Base-by-base conservation (phyloP, 1,284 basidiomycete species). In the Melampsora americana region DNA sequence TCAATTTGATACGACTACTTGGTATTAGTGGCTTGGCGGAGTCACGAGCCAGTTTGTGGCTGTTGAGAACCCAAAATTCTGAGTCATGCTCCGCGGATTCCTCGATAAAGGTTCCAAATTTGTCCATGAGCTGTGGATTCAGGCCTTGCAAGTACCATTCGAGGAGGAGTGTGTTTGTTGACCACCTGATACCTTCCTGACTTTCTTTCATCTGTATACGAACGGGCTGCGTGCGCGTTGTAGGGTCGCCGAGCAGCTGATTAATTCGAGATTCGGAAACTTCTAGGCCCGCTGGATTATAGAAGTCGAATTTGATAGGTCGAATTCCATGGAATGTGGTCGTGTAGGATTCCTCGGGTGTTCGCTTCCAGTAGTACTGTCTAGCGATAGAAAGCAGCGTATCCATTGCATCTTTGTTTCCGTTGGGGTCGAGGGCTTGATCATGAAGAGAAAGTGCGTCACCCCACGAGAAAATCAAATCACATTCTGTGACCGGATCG, bases 91-190 rank as follows among this genome's bases (percentile, higher is more conserved):
- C 50, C 16, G 50, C 50, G 50, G 50, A 18, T 23, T 53, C 50
- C 23, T 53, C 18, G 23, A 53, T 18, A 4, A 53, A 20, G 50
- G 5, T 18, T 53, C 50, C 50, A 53, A 20, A 53, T 2, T 5
- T 23, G 5, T 53, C 50, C 50, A 53, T 53, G 16, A 53, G 50
- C 4, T 18, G 23, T 53, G 50, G 50, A 53, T 53, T 53, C 16
- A 53, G 50, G 16, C 50, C 50, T 53, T 53, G 16, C 23, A 53
- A 23, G 50, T 53, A 53, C 50, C 50, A 53, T 53, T 53, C 50
- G 23, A 53, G 50, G 50, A 23, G 3, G 18, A 53, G 50, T 23
- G 18, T 53, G 12, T 53, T 53, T 18, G 50, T 20, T 20, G 50
- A 53, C 23, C 18, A 23, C 50, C 14, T 18, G 16, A 20, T 23